A percentile compares a stretch with the other conserved stretches of the same genome.
These are phyloP conservation scores for Dittrichia graveolens DNA, from an alignment of 129 eudicot genomes.

Conservation along the genomic window DNA sequence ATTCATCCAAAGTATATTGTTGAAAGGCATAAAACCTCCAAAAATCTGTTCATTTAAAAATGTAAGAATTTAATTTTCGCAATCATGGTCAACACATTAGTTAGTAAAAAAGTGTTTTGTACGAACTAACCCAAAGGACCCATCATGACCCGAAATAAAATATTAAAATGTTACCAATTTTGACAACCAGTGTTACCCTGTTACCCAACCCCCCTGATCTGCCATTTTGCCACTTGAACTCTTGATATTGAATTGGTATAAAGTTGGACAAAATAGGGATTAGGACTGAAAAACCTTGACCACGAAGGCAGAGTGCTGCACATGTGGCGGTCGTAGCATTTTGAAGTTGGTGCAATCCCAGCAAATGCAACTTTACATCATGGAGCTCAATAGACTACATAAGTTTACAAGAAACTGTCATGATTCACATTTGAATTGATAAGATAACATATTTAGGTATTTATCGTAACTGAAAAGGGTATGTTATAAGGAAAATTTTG, in stretches of 20 bases:
- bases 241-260: background rate
- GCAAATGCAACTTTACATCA: conserved; percentile 68
- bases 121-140: background rate
- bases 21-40: conserved; percentile 5
- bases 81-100: background rate
- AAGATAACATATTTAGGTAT: background rate
- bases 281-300: conserved; percentile 58
- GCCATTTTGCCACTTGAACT: background rate
- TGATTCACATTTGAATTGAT: conserved; percentile 9
- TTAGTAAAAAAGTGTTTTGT: background rate
- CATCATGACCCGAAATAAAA: background rate
- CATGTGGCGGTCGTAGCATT: conserved; percentile 91
- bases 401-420: conserved; percentile 14
- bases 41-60: background rate
- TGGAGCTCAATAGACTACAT: conserved; percentile 68
- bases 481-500: background rate
- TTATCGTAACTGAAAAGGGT: conserved; percentile 16
- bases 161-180: background rate
- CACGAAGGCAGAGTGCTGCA: conserved; percentile 92
- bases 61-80: background rate
- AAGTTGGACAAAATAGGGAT: conserved; percentile 4
- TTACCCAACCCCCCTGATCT: conserved; percentile 1
- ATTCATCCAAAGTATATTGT: background rate
- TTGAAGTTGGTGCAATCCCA: conserved; percentile 91
- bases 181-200: background rate